These are phyloP conservation scores for Adansonia grandidieri DNA, from an alignment of 441 rosid genomes.

Conservation along the genomic window DNA sequence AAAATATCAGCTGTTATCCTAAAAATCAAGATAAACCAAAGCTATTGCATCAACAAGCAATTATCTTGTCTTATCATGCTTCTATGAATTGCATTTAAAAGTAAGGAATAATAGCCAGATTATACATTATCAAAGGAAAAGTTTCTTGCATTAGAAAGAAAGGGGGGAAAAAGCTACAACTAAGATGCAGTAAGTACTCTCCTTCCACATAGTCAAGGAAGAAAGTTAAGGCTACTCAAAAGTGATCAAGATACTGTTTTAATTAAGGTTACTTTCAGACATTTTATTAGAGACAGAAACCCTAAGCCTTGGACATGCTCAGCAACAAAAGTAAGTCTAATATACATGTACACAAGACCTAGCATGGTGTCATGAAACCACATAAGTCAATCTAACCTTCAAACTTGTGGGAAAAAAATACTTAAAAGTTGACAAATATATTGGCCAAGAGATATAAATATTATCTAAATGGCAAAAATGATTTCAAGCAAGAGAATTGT, in stretches of 20 bases:
- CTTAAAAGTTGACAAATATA: neutral
- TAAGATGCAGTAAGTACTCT: neutral
- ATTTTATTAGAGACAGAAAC: neutral
- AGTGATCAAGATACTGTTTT: neutral
- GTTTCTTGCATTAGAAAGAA: neutral
- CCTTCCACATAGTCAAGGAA: neutral
- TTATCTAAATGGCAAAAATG: neutral
- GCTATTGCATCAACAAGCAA: neutral
- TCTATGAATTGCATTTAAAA: neutral
- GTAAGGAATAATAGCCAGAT: neutral
- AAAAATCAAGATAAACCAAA: neutral
- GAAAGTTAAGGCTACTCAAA: neutral
- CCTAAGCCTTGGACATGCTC: neutral
- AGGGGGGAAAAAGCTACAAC: neutral
- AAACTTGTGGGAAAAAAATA: neutral
- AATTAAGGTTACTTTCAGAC: neutral
- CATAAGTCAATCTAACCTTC: neutral
- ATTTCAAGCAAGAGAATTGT: neutral
- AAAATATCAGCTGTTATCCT: neutral
- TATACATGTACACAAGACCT: neutral
- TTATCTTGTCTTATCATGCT: neutral
- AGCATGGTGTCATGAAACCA: neutral
- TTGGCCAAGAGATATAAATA: neutral
- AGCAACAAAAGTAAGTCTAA: neutral
- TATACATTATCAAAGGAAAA: neutral